These are phyloP conservation scores for Phytophthora constricta DNA, from an alignment of 352 stramenopile genomes.

Conservation along the genomic window DNA sequence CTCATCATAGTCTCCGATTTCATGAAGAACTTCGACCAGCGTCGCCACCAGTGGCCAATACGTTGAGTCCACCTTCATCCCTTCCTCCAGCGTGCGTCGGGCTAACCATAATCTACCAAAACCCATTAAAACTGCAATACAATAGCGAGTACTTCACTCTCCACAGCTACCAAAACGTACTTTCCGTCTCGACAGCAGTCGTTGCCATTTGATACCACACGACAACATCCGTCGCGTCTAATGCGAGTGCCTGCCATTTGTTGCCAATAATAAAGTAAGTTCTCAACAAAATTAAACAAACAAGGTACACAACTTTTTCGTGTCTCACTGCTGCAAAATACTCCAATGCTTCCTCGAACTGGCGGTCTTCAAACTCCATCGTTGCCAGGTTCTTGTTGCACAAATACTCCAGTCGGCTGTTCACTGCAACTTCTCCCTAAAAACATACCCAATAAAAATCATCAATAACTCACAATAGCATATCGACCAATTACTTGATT, in stretches of 20 bases:
- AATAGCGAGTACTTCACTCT: too few species aligned
- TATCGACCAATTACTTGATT: background rate
- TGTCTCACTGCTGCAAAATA: constrained; percentile 52
- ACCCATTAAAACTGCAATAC: background rate
- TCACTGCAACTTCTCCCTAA: constrained; percentile 39
- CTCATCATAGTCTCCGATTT: constrained; percentile 57
- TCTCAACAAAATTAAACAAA: too few species aligned
- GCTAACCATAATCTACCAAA: constrained; percentile 64
- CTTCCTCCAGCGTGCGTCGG: constrained; percentile 61
- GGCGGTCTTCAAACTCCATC: constrained; percentile 54
- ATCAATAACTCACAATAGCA: background rate
- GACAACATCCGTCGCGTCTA: constrained; percentile 77
- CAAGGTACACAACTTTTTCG: too few species aligned
- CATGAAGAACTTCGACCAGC: constrained; percentile 64
- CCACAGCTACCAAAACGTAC: too few species aligned
- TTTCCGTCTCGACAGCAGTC: constrained; percentile 66
- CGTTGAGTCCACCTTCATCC: constrained; percentile 55
- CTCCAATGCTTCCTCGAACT: constrained; percentile 48
- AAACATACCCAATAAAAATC: background rate
- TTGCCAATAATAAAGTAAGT: too few species aligned
- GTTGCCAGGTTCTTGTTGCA: constrained; percentile 74
- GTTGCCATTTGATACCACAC: constrained; percentile 79
- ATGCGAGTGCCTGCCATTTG: constrained; percentile 48
- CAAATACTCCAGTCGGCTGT: constrained; percentile 62
- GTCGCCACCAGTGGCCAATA: constrained; percentile 72